Percentiles rank a stretch among this genome's conserved stretches.
phyloP scores from a whole-genome alignment of 441 rosid species.

The Arabidopsis hybrid region DNA sequence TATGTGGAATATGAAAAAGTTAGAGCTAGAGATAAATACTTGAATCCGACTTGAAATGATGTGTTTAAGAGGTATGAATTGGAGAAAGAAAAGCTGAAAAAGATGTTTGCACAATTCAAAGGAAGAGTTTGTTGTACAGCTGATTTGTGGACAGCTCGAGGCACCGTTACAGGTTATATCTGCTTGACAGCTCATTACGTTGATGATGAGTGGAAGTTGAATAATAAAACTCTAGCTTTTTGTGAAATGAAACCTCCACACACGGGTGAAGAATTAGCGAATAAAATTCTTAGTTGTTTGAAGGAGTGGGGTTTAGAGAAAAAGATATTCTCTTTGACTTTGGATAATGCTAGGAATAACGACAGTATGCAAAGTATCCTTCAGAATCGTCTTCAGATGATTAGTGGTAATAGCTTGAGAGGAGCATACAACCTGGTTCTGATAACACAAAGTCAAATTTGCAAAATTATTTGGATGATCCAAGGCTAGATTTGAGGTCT shows the following conservation, averaged over 20 bases:
- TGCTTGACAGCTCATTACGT: not conserved
- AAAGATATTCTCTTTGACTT: not conserved
- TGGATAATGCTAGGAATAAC: not conserved
- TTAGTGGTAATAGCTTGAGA: not conserved
- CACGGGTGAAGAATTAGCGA: not conserved
- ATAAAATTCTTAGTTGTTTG: not conserved
- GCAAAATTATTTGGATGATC: no score
- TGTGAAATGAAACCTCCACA: not conserved
- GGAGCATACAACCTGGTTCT: no score
- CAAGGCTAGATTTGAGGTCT: no score
- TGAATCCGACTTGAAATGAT: not conserved
- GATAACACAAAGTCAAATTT: no score
- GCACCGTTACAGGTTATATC: not conserved
- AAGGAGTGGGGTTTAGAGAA: slow-evolving; percentile 1
- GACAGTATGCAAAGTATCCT: not conserved
- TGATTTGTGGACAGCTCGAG: not conserved
- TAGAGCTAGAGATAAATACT: not conserved
- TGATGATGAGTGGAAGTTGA: not conserved
- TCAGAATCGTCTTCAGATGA: not conserved
- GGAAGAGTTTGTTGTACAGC: not conserved
- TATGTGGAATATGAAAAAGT: slow-evolving; percentile 16
- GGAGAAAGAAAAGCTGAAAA: not conserved
- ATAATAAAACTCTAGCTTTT: no score
- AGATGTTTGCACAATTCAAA: not conserved
- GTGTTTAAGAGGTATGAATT: not conserved